Evolutionary conservation across 2,329 filamentous ascomycete species (phyloP), one percentile per base, ranked within the genome.

Genomic region (Xylariaceae sp.): DNA sequence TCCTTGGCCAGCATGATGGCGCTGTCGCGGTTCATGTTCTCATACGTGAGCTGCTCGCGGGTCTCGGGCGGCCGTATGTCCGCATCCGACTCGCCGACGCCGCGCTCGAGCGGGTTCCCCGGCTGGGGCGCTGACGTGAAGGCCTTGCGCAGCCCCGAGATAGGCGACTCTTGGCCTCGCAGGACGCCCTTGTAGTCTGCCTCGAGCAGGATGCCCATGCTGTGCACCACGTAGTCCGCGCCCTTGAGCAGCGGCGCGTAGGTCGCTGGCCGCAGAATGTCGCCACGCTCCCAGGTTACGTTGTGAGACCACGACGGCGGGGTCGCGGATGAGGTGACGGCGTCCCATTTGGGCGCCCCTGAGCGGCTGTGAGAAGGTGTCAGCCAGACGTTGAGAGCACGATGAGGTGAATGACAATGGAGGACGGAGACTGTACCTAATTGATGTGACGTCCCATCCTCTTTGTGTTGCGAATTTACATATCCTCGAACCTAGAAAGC

Each of bases 111-210:
- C 2, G 90, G 91, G 70, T 95, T 89, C 49, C 76, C 66, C 76
- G 80, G 48, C 84, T 83, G 51, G 84, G 82, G 67, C 2, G 81
- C 80, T 1, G 83, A 71, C 45, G 86, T 85, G 71, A 97, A 96
- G 21, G 91, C 91, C 64, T 88, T 86, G 58, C 84, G 83, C 11
- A 99, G 77, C 1, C 91, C 93, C 6, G 84, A 74, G 46, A 96
- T 74, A n/a, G 91, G 85, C 0, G 89, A 91, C 66, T 96, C 92
- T 55, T 83, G 85, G 44, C 94, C 94, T 16, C 85, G 87, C 21
- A 99, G 71, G 13, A 96, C 87, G 63, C 89, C 89, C 75, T 99
- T 99, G 83, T 99, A 99, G 77, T 99, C 94, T 43, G 92, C 92
- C 77, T 99, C 94, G 8, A 99, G 83, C 15, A 99, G 81, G 65